These are phyloP conservation scores for Ceratobasidium sp. DNA, from an alignment of 1,284 basidiomycete genomes.

Conservation along the genomic window DNA sequence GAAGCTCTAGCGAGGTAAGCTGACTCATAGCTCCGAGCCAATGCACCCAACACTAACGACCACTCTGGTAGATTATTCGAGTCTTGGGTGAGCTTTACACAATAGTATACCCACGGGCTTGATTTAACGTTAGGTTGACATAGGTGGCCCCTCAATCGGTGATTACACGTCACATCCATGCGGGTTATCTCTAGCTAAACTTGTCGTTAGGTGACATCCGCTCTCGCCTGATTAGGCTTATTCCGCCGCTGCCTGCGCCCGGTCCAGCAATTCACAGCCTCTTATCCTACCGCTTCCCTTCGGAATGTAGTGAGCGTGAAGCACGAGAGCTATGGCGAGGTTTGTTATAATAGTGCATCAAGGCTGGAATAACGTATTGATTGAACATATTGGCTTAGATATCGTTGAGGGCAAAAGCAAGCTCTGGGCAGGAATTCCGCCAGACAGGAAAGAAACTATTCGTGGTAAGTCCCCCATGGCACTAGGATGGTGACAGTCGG, in stretches of 20 bases:
- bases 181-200: conserved; percentile 1
- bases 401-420: conserved; percentile 89
- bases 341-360: neutral
- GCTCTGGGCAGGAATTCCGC: conserved; percentile 89
- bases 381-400: conserved; percentile 52
- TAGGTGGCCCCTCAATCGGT: conserved; percentile 80
- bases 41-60: conserved; percentile 1
- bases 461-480: conserved; percentile 60
- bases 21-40: neutral
- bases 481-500: neutral
- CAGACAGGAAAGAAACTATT: conserved; percentile 90
- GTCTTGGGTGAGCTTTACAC: conserved; percentile 59
- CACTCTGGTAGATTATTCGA: conserved; percentile 63
- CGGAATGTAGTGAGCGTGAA: conserved; percentile 68
- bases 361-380: neutral
- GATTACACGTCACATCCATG: conserved; percentile 34
- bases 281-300: conserved; percentile 81
- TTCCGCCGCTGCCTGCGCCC: conserved; percentile 69
- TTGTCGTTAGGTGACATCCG: conserved; percentile 72
- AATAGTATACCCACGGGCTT: neutral
- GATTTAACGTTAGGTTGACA: conserved; percentile 12
- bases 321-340: conserved; percentile 87
- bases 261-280: conserved; percentile 75
- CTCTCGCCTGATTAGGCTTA: conserved; percentile 80
- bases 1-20: conserved; percentile 71